These are phyloP conservation scores for Colletotrichum filicis DNA, from an alignment of 2,329 filamentous ascomycete species.

Conservation along the genomic window DNA sequence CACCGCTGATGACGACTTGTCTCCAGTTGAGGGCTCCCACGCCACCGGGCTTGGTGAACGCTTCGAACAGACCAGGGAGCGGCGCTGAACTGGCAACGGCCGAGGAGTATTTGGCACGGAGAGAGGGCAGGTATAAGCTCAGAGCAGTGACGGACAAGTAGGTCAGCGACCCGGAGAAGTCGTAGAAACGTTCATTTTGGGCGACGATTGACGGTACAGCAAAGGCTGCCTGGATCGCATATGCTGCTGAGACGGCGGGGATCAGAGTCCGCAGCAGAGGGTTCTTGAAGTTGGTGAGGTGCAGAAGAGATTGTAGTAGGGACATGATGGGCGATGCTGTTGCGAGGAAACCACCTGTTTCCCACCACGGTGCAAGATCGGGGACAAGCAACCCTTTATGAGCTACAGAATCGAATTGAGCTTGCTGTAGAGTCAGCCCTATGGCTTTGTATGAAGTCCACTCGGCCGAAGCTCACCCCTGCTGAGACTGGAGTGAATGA, in stretches of 20 bases:
- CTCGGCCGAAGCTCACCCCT: background rate
- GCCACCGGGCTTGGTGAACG: slow-evolving; percentile 54
- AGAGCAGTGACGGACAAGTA: slow-evolving; percentile 73
- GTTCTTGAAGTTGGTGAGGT: slow-evolving; percentile 68
- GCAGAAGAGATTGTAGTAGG: slow-evolving; percentile 61
- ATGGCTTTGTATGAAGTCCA: background rate
- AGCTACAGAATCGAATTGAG: background rate
- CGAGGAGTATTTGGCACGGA: slow-evolving; percentile 62
- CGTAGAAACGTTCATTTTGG: slow-evolving; percentile 75
- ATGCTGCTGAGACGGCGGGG: slow-evolving; percentile 70
- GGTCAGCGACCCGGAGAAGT: slow-evolving; percentile 73
- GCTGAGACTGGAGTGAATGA: slow-evolving; percentile 19
- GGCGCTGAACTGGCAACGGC: slow-evolving; percentile 49
- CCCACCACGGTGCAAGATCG: background rate
- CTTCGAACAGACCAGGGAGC: slow-evolving; percentile 58
- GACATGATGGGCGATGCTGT: slow-evolving; percentile 40
- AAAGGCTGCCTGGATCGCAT: slow-evolving; percentile 70
- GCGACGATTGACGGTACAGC: slow-evolving; percentile 70
- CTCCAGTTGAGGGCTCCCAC: slow-evolving; percentile 69
- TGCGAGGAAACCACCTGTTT: too few species aligned
- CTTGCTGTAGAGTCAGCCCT: background rate
- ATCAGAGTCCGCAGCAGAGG: slow-evolving; percentile 72
- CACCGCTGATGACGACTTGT: slow-evolving; percentile 52
- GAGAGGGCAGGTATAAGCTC: slow-evolving; percentile 69
- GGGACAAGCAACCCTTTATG: background rate